Evolutionary conservation across 495 filamentous ascomycete species (phyloP).

Genomic region (Penicillium argentinense): DNA sequence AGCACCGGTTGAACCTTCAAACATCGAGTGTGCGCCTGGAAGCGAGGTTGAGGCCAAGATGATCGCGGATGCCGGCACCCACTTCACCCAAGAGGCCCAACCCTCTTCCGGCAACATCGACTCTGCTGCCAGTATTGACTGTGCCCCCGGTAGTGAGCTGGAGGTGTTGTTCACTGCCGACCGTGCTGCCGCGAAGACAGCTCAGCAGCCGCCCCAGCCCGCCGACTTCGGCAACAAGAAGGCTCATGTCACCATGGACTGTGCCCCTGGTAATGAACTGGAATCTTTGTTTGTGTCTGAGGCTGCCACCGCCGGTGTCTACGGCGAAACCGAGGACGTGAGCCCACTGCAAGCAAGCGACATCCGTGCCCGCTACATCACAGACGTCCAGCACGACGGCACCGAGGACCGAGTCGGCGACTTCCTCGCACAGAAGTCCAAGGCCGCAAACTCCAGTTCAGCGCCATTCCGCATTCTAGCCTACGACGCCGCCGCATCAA

Average conservation of each 20-base stretch:
- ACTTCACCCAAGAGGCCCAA: background rate
- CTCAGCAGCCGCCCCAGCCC: background rate
- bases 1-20: background rate
- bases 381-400: constrained; percentile 32
- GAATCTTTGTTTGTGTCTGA: constrained; percentile 13
- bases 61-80: background rate
- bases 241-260: constrained; percentile 4
- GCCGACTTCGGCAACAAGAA: constrained; percentile 1
- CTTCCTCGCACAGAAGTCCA: constrained; percentile 6
- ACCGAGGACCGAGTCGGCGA: constrained; percentile 20
- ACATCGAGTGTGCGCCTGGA: constrained; percentile 9
- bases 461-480: constrained; percentile 69
- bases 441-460: constrained; percentile 12
- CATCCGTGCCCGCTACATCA: constrained; percentile 44
- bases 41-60: constrained; percentile 17
- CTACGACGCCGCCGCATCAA: constrained; percentile 64
- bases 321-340: constrained; percentile 35
- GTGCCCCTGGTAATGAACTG: constrained; percentile 10
- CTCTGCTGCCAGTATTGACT: constrained; percentile 6
- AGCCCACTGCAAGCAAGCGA: constrained; percentile 48
- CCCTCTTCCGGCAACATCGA: background rate
- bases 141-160: constrained; percentile 12
- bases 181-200: background rate
- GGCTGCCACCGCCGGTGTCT: background rate
- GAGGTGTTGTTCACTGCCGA: constrained; percentile 7